Evolutionary conservation across 495 filamentous ascomycete species (phyloP).

Genomic region (Opeltia flavorubescens): DNA sequence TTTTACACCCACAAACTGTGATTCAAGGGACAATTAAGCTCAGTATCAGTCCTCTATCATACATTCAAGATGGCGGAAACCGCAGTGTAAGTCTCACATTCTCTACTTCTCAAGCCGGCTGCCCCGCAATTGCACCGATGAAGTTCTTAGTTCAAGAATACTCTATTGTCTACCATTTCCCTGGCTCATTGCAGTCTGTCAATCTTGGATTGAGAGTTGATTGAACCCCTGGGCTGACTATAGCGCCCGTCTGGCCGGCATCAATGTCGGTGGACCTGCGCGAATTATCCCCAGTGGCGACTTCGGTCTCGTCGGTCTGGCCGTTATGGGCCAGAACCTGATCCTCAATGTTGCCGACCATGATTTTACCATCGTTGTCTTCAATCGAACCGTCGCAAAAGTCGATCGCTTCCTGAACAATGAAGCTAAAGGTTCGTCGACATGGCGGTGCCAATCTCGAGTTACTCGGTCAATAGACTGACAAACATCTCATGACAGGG

Average conservation of each 20-base stretch:
- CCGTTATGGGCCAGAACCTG: conserved; percentile 98
- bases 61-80: conserved; percentile 32
- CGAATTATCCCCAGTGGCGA: conserved; percentile 47
- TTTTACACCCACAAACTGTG: too few species aligned
- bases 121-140: conserved; percentile 6
- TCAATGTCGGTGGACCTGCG: conserved; percentile 58
- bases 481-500: conserved; percentile 4
- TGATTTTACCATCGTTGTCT: conserved; percentile 89
- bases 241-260: conserved; percentile 78
- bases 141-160: background rate
- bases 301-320: conserved; percentile 99
- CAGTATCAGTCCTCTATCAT: too few species aligned
- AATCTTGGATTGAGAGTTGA: conserved; percentile 10
- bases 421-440: conserved; percentile 67
- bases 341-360: conserved; percentile 97
- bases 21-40: too few species aligned
- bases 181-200: background rate
- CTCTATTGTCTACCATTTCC: background rate
- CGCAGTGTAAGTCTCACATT: conserved; percentile 40
- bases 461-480: conserved; percentile 8
- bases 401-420: conserved; percentile 90
- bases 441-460: background rate
- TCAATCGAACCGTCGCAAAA: conserved; percentile 95
- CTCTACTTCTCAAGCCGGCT: conserved; percentile 6
- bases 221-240: conserved; percentile 45